Base-by-base conservation (phyloP, 441 rosid genomes). In the Populus tomentosa region DNA sequence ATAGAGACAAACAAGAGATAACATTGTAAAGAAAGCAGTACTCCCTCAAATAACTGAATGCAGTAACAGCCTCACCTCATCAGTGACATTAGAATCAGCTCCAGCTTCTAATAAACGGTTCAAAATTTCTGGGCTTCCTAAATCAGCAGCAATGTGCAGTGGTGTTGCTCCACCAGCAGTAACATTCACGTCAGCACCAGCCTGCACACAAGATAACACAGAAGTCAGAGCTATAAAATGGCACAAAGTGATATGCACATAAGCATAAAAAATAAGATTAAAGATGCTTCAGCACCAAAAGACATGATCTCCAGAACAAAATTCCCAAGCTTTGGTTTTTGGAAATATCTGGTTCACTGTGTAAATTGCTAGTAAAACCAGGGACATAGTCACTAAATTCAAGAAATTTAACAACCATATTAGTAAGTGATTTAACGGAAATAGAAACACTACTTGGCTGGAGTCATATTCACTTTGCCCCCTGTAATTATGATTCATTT, bases 111-210 rank as follows among this genome's bases (percentile, higher is more conserved):
- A 80, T 74, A 95, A 89, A 82, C 88, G 88, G 74, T 89, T 88
- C 73, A 93, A 81, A 70, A 95, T 82, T 73, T 92, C 95, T n/a
- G 81, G 75, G 82, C 74, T 89, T 73, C 97, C 99, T 73, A 70
- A 80, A 82, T 95, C 97, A 63, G 97, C 97, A 10, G 98, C 97
- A 82, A 92, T 88, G 77, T 95, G 98, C 90, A 95, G 84, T 16
- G 98, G 94, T 46, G 97, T 95, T 73, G 97, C 94, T 77, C 98
- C 98, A 81, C 98, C 97, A 83, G 97, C 95, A 79, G 73, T 77
- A 75, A 92, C 79, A 74, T 95, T 92, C 66, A 88, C 98, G 61
- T 89, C 85, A 69, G 91, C 98, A 82, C 95, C 98, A 6, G 90
- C 95, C 97, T 95, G 87, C 86, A 82, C 20, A 76, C 35, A 67